Base-by-base conservation (phyloP, 2,329 filamentous ascomycete species). In the Ophiosphaerella narmari region DNA sequence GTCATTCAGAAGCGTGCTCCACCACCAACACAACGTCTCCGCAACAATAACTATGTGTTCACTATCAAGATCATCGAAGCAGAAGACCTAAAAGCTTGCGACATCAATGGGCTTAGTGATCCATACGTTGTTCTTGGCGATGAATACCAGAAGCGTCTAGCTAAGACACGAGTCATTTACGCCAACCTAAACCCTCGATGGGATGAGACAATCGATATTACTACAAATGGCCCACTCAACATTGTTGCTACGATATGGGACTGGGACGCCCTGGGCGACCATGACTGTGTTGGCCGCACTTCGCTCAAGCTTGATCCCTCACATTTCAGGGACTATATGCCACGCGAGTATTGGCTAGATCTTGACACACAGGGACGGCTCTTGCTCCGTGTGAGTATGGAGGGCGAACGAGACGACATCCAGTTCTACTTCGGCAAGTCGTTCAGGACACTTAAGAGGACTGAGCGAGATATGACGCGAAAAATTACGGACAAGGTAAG, bases 31-130 rank as follows among this genome's bases (percentile, higher is more conserved):
- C 83, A 85, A 52, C 81, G 81, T 66, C 80, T 83, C 48, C 86
- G 86, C 62, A 88, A 86, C 63, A 89, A 86, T 55, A 97, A 95
- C 70, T 97, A 96, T 70, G 92, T 97, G 47, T 99, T 99, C 75
- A 97, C 94, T 0, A 92, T 99, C 75, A 99, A 99, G 77, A 92
- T 99, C 51, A 92, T 99, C 23, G 94, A 99, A 74, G 94, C 90
- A 7, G 94, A 99, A 75, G 94, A 99, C 65, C 80, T 99, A 62
- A 97, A 97, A 75, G 91, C 94, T n/a, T 97, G 94, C 70, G 94
- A 99, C 73, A 87, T 96, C 62, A 95, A 90, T 64, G 94, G 94
- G 32, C 85, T 88, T 58, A 97, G 93, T 70, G 94, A 99, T 75
- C 94, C 94, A 0, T 99, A 99, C 67, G 91, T 99, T 26, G 93